Evolutionary conservation across 768 basidiomycete genomes (phyloP).

Genomic region (Pulveroboletus ravenelii): DNA sequence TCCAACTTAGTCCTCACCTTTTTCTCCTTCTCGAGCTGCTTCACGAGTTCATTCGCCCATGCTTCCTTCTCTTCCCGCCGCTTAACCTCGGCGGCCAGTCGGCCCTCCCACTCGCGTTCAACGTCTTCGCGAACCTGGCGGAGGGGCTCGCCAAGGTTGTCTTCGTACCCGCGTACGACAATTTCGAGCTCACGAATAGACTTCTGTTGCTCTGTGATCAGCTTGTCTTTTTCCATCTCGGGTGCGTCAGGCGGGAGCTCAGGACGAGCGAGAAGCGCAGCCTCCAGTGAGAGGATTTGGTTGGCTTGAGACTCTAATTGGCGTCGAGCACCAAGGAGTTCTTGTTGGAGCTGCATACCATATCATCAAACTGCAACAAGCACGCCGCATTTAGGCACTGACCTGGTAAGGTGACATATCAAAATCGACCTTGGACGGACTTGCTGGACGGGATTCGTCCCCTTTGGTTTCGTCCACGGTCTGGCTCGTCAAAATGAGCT

Average conservation of each 20-base stretch:
- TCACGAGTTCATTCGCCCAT: conserved; percentile 73
- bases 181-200: conserved; percentile 77
- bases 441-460: conserved; percentile 70
- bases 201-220: conserved; percentile 68
- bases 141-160: conserved; percentile 65
- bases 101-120: conserved; percentile 65
- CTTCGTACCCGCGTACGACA: conserved; percentile 65
- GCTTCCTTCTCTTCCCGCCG: conserved; percentile 63
- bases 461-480: conserved; percentile 67
- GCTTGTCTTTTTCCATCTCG: conserved; percentile 67
- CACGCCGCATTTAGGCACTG: background rate
- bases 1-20: conserved; percentile 65
- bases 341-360: conserved; percentile 68
- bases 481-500: conserved; percentile 80
- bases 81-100: conserved; percentile 53
- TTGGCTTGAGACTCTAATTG: conserved; percentile 77
- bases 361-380: background rate
- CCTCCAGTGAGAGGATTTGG: conserved; percentile 82
- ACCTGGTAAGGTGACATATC: conserved; percentile 87
- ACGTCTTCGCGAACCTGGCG: conserved; percentile 66
- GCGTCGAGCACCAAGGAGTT: conserved; percentile 71
- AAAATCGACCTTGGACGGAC: conserved; percentile 86
- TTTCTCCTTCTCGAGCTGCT: conserved; percentile 75
- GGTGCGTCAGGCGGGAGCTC: conserved; percentile 60
- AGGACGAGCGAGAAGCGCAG: conserved; percentile 67